A percentile compares a stretch with the other conserved stretches of the same genome.
Conservation (phyloP, 1,139 yeast species). For the Yamadazyma atmosphaerica region DNA sequence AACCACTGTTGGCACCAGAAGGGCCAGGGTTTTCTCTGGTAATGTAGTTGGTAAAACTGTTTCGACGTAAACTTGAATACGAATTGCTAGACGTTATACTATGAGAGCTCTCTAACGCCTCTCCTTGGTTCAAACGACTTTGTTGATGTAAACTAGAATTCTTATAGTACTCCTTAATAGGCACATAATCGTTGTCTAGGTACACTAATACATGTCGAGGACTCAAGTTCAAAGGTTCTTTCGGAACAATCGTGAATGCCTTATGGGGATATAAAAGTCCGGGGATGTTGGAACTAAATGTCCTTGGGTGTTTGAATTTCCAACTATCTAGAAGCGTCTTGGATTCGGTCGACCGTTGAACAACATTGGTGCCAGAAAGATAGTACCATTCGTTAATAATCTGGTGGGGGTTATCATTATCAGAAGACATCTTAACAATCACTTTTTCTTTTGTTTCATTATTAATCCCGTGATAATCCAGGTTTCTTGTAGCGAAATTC, state of each 20-base stretch:
- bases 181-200: constrained; percentile 4
- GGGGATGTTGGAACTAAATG: constrained; percentile 27
- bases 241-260: constrained; percentile 17
- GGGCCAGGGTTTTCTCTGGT: background rate
- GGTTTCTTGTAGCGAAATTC: constrained; percentile 15
- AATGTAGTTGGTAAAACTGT: constrained; percentile 5
- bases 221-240: constrained; percentile 6
- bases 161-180: constrained; percentile 5
- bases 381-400: constrained; percentile 39
- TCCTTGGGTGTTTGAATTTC: constrained; percentile 23
- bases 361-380: constrained; percentile 18
- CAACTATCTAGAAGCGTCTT: background rate
- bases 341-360: background rate
- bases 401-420: constrained; percentile 22
- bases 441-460: constrained; percentile 17
- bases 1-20: background rate
- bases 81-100: constrained; percentile 7
- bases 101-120: constrained; percentile 2
- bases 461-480: constrained; percentile 22
- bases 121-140: background rate
- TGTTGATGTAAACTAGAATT: constrained; percentile 10
- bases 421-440: constrained; percentile 28
- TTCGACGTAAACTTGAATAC: constrained; percentile 4
- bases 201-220: constrained; percentile 28
- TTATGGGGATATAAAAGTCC: constrained; percentile 32